Percentiles rank a stretch among this genome's conserved stretches.
Conservation (phyloP, 73 alveolate genomes). For the Paramecium sonneborni region DNA sequence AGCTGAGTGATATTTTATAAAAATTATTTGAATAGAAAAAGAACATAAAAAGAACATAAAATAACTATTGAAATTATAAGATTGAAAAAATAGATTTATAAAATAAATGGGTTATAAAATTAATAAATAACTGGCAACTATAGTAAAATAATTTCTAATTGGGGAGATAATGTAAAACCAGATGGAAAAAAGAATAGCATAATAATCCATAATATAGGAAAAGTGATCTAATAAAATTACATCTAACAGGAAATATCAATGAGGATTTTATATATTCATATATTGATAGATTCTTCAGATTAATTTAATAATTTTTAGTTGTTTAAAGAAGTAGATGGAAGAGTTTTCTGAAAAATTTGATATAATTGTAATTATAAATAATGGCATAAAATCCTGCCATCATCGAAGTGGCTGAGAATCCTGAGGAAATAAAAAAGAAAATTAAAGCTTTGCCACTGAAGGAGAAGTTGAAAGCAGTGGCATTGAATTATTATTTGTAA, state of each 20-base stretch:
- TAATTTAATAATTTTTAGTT: not conserved
- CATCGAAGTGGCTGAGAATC: conserved; percentile 38
- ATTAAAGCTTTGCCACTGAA: conserved; percentile 57
- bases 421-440: conserved; percentile 42
- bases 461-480: conserved; percentile 65
- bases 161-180: not conserved
- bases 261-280: not conserved
- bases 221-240: not conserved
- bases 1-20: not conserved
- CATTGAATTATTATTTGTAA: conserved; percentile 54
- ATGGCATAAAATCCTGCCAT: conserved; percentile 51
- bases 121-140: too few species aligned
- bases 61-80: not conserved
- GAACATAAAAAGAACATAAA: not conserved
- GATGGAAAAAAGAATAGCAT: not conserved
- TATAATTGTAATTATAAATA: not conserved
- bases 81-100: too few species aligned
- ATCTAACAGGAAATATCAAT: not conserved
- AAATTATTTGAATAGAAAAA: not conserved
- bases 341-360: not conserved
- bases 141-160: not conserved
- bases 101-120: too few species aligned
- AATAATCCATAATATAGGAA: not conserved
- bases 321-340: not conserved
- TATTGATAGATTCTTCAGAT: too few species aligned